phyloP scores from a whole-genome alignment of 2,329 filamentous ascomycete genomes.

The Cladophialophora chaetospira region DNA sequence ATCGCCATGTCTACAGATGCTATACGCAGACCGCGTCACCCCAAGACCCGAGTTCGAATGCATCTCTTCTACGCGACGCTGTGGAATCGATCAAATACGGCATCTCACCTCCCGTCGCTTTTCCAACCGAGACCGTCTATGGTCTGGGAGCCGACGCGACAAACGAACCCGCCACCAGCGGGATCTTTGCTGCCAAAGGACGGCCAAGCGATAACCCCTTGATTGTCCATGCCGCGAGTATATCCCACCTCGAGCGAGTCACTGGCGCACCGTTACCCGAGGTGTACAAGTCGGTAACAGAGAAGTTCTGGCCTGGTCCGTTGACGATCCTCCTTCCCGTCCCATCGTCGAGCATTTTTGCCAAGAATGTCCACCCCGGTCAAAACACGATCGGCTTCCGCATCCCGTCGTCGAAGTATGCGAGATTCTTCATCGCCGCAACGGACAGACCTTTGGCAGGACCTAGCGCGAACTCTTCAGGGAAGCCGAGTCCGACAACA shows the following conservation, averaged over 20 bases:
- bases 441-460: conserved; percentile 79
- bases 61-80: conserved; percentile 25
- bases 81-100: conserved; percentile 30
- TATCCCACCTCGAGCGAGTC: conserved; percentile 30
- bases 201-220: conserved; percentile 92
- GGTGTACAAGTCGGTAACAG: conserved; percentile 77
- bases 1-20: conserved; percentile 26
- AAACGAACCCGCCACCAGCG: conserved; percentile 75
- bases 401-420: conserved; percentile 84
- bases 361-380: conserved; percentile 88
- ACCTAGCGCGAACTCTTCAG: conserved; percentile 92
- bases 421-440: conserved; percentile 80
- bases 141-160: conserved; percentile 96
- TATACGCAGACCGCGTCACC: conserved; percentile 7
- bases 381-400: conserved; percentile 83
- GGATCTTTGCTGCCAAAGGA: conserved; percentile 91
- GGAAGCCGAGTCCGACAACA: conserved; percentile 85
- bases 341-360: conserved; percentile 63
- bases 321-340: conserved; percentile 86
- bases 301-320: conserved; percentile 90
- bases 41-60: conserved; percentile 9
- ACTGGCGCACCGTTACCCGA: conserved; percentile 57
- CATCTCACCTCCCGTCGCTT: conserved; percentile 69
- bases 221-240: conserved; percentile 73
- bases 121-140: conserved; percentile 97